Evolutionary conservation across 225 moss, liverwort and hornwort species (phyloP), one percentile per base, ranked within the genome.

Genomic region (Asterella californica): DNA sequence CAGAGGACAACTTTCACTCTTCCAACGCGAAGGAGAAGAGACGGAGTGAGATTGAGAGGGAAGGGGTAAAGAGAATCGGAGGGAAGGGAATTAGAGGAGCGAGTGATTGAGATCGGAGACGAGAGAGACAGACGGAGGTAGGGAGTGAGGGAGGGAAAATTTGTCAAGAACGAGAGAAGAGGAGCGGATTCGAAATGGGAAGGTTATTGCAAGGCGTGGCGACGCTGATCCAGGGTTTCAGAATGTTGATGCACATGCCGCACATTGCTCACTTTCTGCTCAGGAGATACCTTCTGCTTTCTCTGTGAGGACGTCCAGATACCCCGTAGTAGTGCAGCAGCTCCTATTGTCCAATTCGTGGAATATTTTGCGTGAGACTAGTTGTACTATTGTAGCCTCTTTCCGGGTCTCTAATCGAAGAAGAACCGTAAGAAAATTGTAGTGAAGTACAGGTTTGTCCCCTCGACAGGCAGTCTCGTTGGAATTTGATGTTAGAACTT

Each of bases 191-290:
- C 6, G 54, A 66, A 49, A 87, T 84, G 87, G 81, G 87, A 32
- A 72, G 82, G 62, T 54, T 84, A 57, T 57, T 84, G 82, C 84
- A 82, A 78, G 84, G 84, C 10, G 82, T 87, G 48, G 87, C 82
- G 33, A 77, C 79, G 14, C 38, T 84, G 74, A 79, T 79, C 45
- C 87, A 82, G 72, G 79, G 73, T 22, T 66, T 80, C 68, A 81
- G 82, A 27, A 72, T 87, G 73, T 48, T 82, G 57, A 81, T 83
- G 49, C 84, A 84, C 49, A 68, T 82, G 84, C 79, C 84, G 29
- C 79, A 73, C 49, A 52, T 87, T 2, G 79, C 77, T 2, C 82
- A 84, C 45, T 79, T 83, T 59, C 37, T 87, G 8, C 17, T 84
- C 25, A 42, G 87, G 54, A 77, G 87, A 74, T 84, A 84, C 46